Base-by-base conservation (phyloP, 129 eudicot genomes). In the Escallonia rubra region DNA sequence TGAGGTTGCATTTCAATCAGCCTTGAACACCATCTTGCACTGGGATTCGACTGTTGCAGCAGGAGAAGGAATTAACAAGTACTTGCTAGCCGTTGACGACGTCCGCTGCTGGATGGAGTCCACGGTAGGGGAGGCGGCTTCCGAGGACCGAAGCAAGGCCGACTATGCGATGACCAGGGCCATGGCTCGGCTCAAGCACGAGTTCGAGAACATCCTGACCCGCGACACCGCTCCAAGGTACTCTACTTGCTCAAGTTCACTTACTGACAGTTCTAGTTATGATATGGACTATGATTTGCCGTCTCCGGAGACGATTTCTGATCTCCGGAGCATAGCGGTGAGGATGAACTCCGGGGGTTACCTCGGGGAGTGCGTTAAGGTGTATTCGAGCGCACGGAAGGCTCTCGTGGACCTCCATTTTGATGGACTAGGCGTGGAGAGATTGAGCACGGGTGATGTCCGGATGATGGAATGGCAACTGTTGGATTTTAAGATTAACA, bases 191-290 rank as follows among this genome's bases (percentile, higher is more conserved):
- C 81, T 77, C 68, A 57, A 50, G 53, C 42, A 4, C 41, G 77
- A 58, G 54, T 77, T 77, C 41, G 43, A 4, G 47, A 43, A 23
- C 47, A 71, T 77, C 0, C 39, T 71, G 65, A 45, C 53, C 60
- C 44, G 76, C 1, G 61, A 64, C 8, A 47, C 47, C 5, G 68
- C 15, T 7, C 38, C 65, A 2, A 57, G 10, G 49, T 66, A 77
- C 7, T 39, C 63, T 15, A 16, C 61, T 3, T 63, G 51, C 6
- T 71, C 49, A 34, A 77, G 67, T 54, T 58, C 77, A 2, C 13
- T 66, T 3, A 57, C 77, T 15, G 81, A 77, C 42, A 71, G 77
- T 54, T 59, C 77, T 1, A 60, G 56, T 7, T 58, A 8, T 43
- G 59, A 51, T 15, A 16, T 3, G 7, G 55, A 15, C 49, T 47